Evolutionary conservation across 768 basidiomycete genomes (phyloP).

Genomic region (Udeniomyces megalosporus): DNA sequence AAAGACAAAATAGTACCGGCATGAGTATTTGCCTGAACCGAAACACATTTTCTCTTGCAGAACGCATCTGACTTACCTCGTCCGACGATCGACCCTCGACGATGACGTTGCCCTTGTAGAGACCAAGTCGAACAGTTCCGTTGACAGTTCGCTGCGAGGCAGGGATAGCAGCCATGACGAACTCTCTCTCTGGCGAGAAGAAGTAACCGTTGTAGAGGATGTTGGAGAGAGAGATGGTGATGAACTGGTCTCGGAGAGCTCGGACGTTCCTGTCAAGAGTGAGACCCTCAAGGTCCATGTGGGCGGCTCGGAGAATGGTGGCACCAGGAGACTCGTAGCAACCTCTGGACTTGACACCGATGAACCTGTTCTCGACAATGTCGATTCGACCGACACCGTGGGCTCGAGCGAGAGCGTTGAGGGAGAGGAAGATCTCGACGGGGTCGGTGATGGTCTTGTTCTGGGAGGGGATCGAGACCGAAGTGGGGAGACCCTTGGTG

Average conservation of each 20-base stretch:
- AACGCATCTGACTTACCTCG: conserved; percentile 47
- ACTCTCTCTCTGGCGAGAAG: conserved; percentile 99
- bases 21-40: too few relatives aligned
- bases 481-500: conserved; percentile 67
- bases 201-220: conserved; percentile 98
- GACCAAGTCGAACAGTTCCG: conserved; percentile 70
- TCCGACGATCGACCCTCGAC: conserved; percentile 80
- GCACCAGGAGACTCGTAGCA: conserved; percentile 98
- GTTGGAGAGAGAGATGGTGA: conserved; percentile 72
- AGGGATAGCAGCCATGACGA: conserved; percentile 74
- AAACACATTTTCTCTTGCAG: too few relatives aligned
- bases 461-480: conserved; percentile 41
- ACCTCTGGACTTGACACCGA: conserved; percentile 97
- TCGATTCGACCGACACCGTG: conserved; percentile 96
- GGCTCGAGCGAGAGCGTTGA: conserved; percentile 82
- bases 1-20: too few relatives aligned
- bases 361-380: conserved; percentile 98
- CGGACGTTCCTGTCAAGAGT: conserved; percentile 97
- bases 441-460: conserved; percentile 52
- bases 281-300: conserved; percentile 90
- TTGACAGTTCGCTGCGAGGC: conserved; percentile 93
- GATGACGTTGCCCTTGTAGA: conserved; percentile 92
- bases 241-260: conserved; percentile 81
- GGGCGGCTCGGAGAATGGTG: conserved; percentile 85
- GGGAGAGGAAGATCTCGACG: conserved; percentile 79